Evolutionary conservation across 768 basidiomycete genomes (phyloP).

Genomic region (Epithele typhae): DNA sequence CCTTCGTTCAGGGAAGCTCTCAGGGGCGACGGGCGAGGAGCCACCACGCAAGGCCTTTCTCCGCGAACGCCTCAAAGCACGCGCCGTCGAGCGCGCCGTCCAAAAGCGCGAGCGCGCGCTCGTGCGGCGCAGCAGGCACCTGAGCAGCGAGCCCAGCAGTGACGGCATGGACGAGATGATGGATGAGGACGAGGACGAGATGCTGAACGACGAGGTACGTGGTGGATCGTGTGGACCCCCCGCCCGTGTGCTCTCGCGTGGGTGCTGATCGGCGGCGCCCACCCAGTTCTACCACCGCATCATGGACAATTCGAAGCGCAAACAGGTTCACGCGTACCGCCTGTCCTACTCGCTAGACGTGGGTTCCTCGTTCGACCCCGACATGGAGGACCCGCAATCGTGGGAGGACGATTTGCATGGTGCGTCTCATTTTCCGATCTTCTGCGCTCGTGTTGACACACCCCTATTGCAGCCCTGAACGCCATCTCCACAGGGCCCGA

Average conservation of each 20-base stretch:
- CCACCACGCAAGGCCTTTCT: slow-evolving; percentile 53
- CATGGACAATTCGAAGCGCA: slow-evolving; percentile 48
- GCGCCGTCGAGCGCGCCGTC: slow-evolving; percentile 58
- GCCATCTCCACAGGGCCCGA: slow-evolving; percentile 31
- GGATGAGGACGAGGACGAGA: slow-evolving; percentile 47
- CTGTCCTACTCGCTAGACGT: slow-evolving; percentile 66
- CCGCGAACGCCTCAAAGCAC: slow-evolving; percentile 54
- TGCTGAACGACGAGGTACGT: slow-evolving; percentile 62
- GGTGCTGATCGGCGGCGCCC: neutral
- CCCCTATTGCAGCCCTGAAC: neutral
- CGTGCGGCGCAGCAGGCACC: slow-evolving; percentile 24
- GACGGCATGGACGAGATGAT: slow-evolving; percentile 50
- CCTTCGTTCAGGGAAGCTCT: neutral
- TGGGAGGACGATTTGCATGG: slow-evolving; percentile 60
- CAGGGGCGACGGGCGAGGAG: slow-evolving; percentile 21
- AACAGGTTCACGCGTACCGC: slow-evolving; percentile 48
- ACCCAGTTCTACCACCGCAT: slow-evolving; percentile 63
- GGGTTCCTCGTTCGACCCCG: slow-evolving; percentile 74
- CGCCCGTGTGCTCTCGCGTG: neutral
- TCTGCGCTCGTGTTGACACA: neutral
- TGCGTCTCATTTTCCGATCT: slow-evolving; percentile 14
- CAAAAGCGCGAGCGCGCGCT: slow-evolving; percentile 50
- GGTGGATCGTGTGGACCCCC: slow-evolving; percentile 2
- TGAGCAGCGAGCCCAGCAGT: slow-evolving; percentile 39
- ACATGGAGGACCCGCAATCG: slow-evolving; percentile 54